A percentile compares a stretch with the other conserved stretches of the same genome.
Evolutionary conservation across 2,329 filamentous ascomycete genomes (phyloP).

Genomic region (Basipetospora chlamydospora): DNA sequence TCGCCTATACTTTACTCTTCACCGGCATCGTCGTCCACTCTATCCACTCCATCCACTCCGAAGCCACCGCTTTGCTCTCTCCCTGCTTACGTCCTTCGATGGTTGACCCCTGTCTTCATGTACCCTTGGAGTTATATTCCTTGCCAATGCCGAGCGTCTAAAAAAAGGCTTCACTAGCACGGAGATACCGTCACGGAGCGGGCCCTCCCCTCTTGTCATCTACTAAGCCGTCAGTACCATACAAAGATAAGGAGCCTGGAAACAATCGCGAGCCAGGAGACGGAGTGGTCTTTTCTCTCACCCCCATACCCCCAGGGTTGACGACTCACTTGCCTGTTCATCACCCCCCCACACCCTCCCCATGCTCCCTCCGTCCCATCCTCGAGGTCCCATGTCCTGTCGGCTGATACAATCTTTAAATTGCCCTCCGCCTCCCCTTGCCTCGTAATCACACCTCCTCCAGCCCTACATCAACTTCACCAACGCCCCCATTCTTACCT

Average conservation of each 20-base stretch:
- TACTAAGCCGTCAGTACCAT: conserved; percentile 4
- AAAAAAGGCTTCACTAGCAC: no score
- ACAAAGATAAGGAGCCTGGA: not conserved
- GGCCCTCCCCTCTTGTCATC: no score
- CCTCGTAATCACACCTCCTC: no score
- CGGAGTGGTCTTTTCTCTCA: no score
- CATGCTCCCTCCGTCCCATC: no score
- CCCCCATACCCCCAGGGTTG: not conserved
- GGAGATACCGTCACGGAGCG: no score
- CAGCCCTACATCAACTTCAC: no score
- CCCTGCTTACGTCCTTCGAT: not conserved
- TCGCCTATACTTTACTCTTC: not conserved
- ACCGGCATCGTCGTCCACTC: not conserved
- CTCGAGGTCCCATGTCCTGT: not conserved
- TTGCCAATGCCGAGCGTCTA: conserved; percentile 1
- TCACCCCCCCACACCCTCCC: not conserved
- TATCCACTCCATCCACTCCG: no score
- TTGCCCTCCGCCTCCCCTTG: not conserved
- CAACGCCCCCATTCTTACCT: no score
- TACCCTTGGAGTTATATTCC: no score
- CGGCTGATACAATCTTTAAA: not conserved
- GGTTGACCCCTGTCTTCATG: not conserved
- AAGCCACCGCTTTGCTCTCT: not conserved
- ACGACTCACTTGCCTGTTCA: not conserved
- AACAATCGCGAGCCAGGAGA: no score